A percentile compares a stretch with the other conserved stretches of the same genome.
Evolutionary conservation across 2,329 filamentous ascomycete species (phyloP).

Genomic region (Fusarium sarcochroum): DNA sequence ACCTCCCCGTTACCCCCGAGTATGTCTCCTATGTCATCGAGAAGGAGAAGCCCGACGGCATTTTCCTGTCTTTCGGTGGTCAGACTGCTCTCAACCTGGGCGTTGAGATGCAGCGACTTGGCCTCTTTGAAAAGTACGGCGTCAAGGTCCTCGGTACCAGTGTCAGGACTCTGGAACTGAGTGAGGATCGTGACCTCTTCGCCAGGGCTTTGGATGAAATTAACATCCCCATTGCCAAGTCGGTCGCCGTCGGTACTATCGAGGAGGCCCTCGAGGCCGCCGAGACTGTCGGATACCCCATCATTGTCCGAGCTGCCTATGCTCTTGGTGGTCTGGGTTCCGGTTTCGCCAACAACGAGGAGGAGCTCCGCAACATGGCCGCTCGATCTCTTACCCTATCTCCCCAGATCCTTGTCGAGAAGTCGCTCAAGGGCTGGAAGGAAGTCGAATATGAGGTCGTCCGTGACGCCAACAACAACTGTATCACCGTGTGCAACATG

Average conservation of each 20-base stretch:
- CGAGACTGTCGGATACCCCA: constrained; percentile 90
- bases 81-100: constrained; percentile 97
- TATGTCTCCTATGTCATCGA: constrained; percentile 99
- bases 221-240: constrained; percentile 96
- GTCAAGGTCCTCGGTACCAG: constrained; percentile 97
- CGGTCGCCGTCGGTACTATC: constrained; percentile 90
- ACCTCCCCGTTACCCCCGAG: constrained; percentile 96
- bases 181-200: constrained; percentile 96
- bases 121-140: constrained; percentile 93
- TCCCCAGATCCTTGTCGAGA: constrained; percentile 97
- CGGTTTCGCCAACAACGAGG: constrained; percentile 93
- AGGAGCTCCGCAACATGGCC: constrained; percentile 94
- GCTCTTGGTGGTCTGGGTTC: constrained; percentile 96
- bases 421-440: constrained; percentile 99
- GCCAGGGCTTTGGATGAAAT: constrained; percentile 97
- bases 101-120: constrained; percentile 97
- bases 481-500: constrained; percentile 92
- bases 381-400: constrained; percentile 93
- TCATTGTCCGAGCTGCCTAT: constrained; percentile 97
- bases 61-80: constrained; percentile 96
- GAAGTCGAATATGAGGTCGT: constrained; percentile 99
- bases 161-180: constrained; percentile 92
- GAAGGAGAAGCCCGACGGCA: constrained; percentile 94
- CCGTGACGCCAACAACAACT: constrained; percentile 97
- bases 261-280: constrained; percentile 94